phyloP scores from a whole-genome alignment of 2,329 filamentous ascomycete genomes.

The Botrytis fragariae region DNA sequence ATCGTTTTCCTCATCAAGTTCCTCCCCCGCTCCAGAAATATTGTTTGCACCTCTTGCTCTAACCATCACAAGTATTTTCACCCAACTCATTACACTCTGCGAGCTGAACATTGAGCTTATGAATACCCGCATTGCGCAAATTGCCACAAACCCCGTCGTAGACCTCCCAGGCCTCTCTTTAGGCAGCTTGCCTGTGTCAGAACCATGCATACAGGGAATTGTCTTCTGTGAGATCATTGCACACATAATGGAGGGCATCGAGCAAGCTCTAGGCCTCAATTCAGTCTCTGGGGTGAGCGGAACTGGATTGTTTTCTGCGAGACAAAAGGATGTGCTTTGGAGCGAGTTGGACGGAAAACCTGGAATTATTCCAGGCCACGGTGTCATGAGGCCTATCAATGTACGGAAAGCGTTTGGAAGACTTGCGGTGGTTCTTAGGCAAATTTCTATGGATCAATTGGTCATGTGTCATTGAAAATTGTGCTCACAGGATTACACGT shows the following conservation, averaged over 20 bases:
- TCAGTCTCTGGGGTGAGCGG: background rate
- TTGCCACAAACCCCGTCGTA: background rate
- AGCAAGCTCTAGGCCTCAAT: background rate
- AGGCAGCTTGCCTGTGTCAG: background rate
- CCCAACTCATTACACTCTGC: background rate
- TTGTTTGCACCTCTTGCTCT: background rate
- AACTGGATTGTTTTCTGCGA: background rate
- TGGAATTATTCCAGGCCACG: background rate
- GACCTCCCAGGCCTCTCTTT: background rate
- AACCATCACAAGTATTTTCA: background rate
- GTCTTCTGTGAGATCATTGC: background rate
- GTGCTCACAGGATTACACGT: background rate
- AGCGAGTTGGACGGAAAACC: background rate
- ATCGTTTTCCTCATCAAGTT: background rate
- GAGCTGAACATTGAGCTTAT: background rate
- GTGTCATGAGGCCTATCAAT: background rate
- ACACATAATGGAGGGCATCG: background rate
- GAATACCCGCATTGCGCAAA: background rate
- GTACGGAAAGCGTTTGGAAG: background rate
- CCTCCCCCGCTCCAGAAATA: background rate
- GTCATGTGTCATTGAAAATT: background rate
- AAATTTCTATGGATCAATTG: background rate
- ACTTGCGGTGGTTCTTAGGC: background rate
- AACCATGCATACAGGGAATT: background rate
- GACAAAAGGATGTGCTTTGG: background rate